These are phyloP conservation scores for Stemphylium vesicarium DNA, from an alignment of 2,329 filamentous ascomycete genomes.

Conservation along the genomic window DNA sequence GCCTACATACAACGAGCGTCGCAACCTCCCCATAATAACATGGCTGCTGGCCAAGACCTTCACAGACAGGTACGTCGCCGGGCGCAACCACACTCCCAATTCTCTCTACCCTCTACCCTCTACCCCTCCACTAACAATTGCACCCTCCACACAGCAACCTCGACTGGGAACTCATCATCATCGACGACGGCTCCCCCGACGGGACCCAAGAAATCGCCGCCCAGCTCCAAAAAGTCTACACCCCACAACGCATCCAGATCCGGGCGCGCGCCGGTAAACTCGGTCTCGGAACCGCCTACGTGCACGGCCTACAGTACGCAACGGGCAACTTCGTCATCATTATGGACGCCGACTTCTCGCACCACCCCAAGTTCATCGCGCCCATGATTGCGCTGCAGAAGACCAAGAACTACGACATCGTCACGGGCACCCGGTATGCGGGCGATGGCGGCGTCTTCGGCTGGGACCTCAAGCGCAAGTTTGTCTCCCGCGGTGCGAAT, in stretches of 20 bases:
- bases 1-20: slow-evolving; percentile 97
- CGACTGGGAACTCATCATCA: slow-evolving; percentile 96
- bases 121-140: background rate
- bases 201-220: slow-evolving; percentile 89
- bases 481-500: slow-evolving; percentile 87
- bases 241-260: slow-evolving; percentile 75
- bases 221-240: slow-evolving; percentile 88
- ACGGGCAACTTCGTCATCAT: slow-evolving; percentile 97
- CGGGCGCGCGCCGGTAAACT: slow-evolving; percentile 93
- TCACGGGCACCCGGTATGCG: slow-evolving; percentile 94
- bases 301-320: slow-evolving; percentile 88
- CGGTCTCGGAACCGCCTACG: slow-evolving; percentile 94
- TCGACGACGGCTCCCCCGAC: slow-evolving; percentile 97
- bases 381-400: slow-evolving; percentile 87
- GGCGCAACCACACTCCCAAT: slow-evolving; percentile 12
- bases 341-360: slow-evolving; percentile 99
- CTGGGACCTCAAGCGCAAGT: slow-evolving; percentile 85
- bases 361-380: slow-evolving; percentile 99
- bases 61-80: slow-evolving; percentile 73
- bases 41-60: slow-evolving; percentile 95
- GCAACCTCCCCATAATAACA: slow-evolving; percentile 93
- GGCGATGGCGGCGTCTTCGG: slow-evolving; percentile 86
- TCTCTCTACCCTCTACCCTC: background rate
- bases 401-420: slow-evolving; percentile 85
- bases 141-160: slow-evolving; percentile 70